phyloP scores from a whole-genome alignment of 2,329 filamentous ascomycete genomes.

The Botryotinia globosa region DNA sequence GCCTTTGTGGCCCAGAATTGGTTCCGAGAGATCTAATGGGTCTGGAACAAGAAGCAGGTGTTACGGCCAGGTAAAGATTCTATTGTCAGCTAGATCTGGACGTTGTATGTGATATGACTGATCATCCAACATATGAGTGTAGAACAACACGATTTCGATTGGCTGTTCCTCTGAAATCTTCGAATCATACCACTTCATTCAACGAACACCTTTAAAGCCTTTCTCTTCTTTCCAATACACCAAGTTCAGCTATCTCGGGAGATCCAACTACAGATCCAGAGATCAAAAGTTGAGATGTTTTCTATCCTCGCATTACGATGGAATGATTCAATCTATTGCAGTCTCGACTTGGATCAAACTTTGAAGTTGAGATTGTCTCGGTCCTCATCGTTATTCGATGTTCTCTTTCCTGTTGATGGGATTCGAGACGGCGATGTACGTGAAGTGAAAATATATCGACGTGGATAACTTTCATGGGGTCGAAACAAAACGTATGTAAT shows the following conservation, averaged over 20 bases:
- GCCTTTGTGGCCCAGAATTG: not conserved
- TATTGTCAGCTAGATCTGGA: not conserved
- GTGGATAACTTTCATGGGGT: not conserved
- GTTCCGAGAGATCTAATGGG: too few relatives aligned
- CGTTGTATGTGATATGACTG: not conserved
- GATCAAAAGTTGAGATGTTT: not conserved
- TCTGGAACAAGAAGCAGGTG: not conserved
- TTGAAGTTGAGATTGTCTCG: not conserved
- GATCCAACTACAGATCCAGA: not conserved
- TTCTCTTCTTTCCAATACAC: not conserved
- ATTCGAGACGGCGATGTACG: not conserved
- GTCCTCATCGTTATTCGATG: not conserved
- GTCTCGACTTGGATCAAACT: not conserved
- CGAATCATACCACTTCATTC: not conserved
- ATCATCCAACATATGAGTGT: not conserved
- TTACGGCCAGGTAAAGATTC: not conserved
- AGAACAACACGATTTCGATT: not conserved
- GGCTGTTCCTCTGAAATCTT: not conserved
- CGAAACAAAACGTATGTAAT: not conserved
- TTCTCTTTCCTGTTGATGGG: not conserved
- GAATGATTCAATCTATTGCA: not conserved
- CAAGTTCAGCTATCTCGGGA: not conserved
- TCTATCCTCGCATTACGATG: not conserved
- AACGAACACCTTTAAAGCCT: not conserved
- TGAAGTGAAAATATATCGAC: not conserved